Percentiles rank a stretch among this genome's conserved stretches.
Evolutionary conservation across 148 eudicot genomes (phyloP).

Genomic region (Vaccinium myrtillus): DNA sequence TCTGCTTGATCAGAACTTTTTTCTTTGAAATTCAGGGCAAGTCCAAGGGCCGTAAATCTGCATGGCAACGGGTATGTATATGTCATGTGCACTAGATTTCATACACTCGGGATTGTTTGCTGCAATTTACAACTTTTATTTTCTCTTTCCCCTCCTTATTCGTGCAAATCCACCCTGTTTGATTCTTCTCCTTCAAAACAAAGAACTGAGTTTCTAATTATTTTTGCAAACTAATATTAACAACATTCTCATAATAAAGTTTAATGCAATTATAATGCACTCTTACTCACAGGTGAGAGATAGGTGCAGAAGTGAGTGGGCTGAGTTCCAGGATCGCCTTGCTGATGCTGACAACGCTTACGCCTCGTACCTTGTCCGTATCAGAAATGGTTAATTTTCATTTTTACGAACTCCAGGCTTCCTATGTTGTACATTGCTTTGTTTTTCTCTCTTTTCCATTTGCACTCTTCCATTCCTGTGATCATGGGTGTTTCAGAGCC

Average conservation of each 20-base stretch:
- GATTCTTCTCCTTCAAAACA: neutral
- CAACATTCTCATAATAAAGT: neutral
- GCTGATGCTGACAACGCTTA: conserved; percentile 70
- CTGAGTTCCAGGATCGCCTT: conserved; percentile 74
- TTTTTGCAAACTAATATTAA: neutral
- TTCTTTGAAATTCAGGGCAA: conserved; percentile 51
- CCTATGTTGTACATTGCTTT: conserved; percentile 31
- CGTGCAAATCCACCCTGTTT: neutral
- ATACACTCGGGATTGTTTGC: neutral
- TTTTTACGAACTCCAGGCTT: neutral
- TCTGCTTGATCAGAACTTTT: neutral
- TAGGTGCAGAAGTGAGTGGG: conserved; percentile 88
- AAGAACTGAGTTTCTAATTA: neutral
- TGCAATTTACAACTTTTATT: neutral
- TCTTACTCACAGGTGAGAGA: conserved; percentile 57
- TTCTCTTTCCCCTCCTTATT: neutral
- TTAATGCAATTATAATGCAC: neutral
- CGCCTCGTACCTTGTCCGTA: conserved; percentile 51
- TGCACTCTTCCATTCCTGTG: neutral
- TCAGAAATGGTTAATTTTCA: conserved; percentile 22
- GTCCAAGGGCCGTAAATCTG: conserved; percentile 69
- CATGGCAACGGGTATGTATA: conserved; percentile 84
- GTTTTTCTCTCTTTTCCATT: neutral
- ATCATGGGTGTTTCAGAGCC: conserved; percentile 7
- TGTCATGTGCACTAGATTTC: neutral